Percentiles rank a stretch among this genome's conserved stretches.
phyloP scores from a whole-genome alignment of 202 grass and related monocot genomes.

The Zizania palustris region DNA sequence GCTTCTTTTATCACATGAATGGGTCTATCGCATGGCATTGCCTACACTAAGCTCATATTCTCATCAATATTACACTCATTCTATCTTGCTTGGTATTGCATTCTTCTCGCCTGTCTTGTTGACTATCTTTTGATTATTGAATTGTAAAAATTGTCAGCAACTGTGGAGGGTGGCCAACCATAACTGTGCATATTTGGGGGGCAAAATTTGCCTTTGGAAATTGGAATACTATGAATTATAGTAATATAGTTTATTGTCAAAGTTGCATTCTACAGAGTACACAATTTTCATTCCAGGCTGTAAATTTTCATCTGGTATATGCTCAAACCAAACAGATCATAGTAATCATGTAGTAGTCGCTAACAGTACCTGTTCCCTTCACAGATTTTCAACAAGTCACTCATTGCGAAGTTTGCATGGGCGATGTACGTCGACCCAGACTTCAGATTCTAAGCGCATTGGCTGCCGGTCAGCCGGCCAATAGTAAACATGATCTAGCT shows the following conservation, averaged over 20 bases:
- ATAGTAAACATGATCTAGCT: constrained; percentile 30
- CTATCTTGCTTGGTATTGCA: background rate
- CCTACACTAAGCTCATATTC: background rate
- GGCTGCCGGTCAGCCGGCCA: constrained; percentile 3
- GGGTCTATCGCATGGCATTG: background rate
- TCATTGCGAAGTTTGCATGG: constrained; percentile 82
- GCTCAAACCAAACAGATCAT: background rate
- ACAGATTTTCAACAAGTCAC: constrained; percentile 91
- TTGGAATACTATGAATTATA: background rate
- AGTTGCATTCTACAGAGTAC: background rate
- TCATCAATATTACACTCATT: background rate
- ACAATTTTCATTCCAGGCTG: too few species aligned
- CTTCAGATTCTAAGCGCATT: constrained; percentile 79
- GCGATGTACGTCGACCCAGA: constrained; percentile 81
- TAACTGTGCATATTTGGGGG: too few species aligned
- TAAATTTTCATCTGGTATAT: background rate
- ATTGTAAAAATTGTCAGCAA: too few species aligned
- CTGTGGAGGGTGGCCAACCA: too few species aligned
- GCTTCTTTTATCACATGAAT: background rate
- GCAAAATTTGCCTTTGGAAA: too few species aligned
- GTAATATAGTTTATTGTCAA: background rate
- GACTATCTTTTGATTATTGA: too few species aligned
- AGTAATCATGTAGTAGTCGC: background rate
- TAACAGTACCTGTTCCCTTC: background rate
- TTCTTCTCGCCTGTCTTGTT: too few species aligned